Percentiles rank a stretch among this genome's conserved stretches.
Conservation (phyloP, 768 basidiomycete species). For the Lactarius pseudohatsudake region DNA sequence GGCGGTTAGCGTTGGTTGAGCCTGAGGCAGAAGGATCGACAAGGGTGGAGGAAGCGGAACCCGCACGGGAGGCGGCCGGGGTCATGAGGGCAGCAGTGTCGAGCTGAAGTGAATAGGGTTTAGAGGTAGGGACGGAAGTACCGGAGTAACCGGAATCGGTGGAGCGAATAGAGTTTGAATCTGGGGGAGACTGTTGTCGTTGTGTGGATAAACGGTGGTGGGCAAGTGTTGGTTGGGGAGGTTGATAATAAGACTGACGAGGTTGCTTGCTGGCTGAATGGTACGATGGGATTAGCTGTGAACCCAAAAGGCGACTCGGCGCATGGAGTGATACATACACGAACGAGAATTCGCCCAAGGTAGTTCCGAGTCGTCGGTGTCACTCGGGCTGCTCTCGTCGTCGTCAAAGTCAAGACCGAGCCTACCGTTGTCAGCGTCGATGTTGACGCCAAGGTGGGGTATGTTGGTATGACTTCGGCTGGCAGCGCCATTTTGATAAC, state of each 20-base stretch:
- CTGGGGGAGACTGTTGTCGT: conserved; percentile 30
- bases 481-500: conserved; percentile 34
- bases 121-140: conserved; percentile 33
- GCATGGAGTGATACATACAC: conserved; percentile 22
- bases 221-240: conserved; percentile 19
- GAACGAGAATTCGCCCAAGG: conserved; percentile 45
- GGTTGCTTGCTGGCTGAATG: conserved; percentile 14
- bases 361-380: conserved; percentile 55
- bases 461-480: conserved; percentile 33
- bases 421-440: conserved; percentile 58
- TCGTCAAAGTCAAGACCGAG: conserved; percentile 57
- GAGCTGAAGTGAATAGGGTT: conserved; percentile 57
- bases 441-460: conserved; percentile 42
- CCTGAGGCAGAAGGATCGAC: conserved; percentile 36
- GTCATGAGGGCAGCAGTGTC: conserved; percentile 49
- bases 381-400: conserved; percentile 39
- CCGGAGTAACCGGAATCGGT: conserved; percentile 37
- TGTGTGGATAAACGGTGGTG: conserved; percentile 28
- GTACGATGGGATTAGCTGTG: conserved; percentile 9
- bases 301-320: neutral
- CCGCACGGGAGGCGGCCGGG: conserved; percentile 20
- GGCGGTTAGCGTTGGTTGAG: conserved; percentile 41
- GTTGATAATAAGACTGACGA: conserved; percentile 19
- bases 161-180: conserved; percentile 44
- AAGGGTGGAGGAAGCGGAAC: conserved; percentile 41